phyloP scores from a whole-genome alignment of 2,329 filamentous ascomycete species.

The Calonectria pauciramosa region DNA sequence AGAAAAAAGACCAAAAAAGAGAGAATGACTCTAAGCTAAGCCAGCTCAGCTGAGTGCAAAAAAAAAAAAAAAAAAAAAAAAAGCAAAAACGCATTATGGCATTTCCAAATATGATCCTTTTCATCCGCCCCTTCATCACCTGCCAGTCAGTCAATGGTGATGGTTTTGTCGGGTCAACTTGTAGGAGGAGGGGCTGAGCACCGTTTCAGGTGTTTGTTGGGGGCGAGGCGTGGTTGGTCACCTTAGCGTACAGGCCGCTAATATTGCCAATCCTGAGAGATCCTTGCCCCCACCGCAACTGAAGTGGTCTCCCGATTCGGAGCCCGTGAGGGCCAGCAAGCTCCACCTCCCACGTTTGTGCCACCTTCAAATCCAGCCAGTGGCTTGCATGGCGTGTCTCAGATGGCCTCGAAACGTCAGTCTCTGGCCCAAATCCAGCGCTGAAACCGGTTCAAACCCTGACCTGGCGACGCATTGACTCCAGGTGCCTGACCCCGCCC shows the following conservation, averaged over 20 bases:
- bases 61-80: too few species aligned
- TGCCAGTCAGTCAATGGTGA: not conserved
- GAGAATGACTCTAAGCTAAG: not conserved
- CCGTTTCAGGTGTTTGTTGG: conserved; percentile 24
- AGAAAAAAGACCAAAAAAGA: not conserved
- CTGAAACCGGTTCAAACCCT: conserved; percentile 14
- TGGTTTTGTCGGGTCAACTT: conserved; percentile 6
- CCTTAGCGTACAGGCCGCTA: not conserved
- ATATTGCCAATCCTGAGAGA: not conserved
- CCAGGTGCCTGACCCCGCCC: not conserved
- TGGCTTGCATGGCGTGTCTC: conserved; percentile 12
- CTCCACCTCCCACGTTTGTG: conserved; percentile 2
- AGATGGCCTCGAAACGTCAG: conserved; percentile 3
- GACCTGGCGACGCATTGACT: not conserved
- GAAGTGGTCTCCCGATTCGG: not conserved
- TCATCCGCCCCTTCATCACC: not conserved
- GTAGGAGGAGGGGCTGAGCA: not conserved
- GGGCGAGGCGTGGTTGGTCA: conserved; percentile 22
- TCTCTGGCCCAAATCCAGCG: not conserved
- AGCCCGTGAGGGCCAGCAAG: not conserved
- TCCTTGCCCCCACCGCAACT: not conserved
- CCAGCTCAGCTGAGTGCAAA: not conserved
- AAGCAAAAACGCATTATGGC: not conserved
- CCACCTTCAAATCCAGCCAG: not conserved
- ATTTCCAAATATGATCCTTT: not conserved